A percentile compares a stretch with the other conserved stretches of the same genome.
Evolutionary conservation across 139 green algal species (phyloP).

Genomic region (Picochlorum sp.): DNA sequence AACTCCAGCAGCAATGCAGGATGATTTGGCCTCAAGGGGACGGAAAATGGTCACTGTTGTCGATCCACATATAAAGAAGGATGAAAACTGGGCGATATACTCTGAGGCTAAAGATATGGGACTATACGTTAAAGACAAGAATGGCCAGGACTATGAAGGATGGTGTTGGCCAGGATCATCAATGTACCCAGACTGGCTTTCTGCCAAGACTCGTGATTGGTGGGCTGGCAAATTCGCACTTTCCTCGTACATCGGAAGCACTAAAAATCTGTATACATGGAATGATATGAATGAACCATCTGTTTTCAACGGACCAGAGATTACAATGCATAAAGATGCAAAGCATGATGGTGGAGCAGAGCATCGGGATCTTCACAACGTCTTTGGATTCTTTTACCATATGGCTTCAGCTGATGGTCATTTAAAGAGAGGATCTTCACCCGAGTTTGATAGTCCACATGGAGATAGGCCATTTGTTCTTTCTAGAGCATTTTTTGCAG

Average conservation of each 20-base stretch:
- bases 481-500: slow-evolving; percentile 86
- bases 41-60: slow-evolving; percentile 96
- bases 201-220: slow-evolving; percentile 74
- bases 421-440: slow-evolving; percentile 26
- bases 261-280: slow-evolving; percentile 92
- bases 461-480: slow-evolving; percentile 96
- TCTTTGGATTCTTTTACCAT: slow-evolving; percentile 91
- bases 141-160: slow-evolving; percentile 84
- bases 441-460: neutral
- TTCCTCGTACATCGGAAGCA: slow-evolving; percentile 74
- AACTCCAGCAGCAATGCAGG: slow-evolving; percentile 57
- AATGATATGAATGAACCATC: slow-evolving; percentile 99
- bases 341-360: slow-evolving; percentile 75
- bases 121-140: slow-evolving; percentile 79
- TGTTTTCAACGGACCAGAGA: slow-evolving; percentile 98
- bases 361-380: slow-evolving; percentile 94
- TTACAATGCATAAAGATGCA: slow-evolving; percentile 90
- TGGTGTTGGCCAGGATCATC: slow-evolving; percentile 94
- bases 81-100: slow-evolving; percentile 74
- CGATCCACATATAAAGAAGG: slow-evolving; percentile 95
- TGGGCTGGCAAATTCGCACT: slow-evolving; percentile 81
- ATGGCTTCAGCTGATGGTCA: slow-evolving; percentile 49
- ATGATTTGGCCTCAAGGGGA: slow-evolving; percentile 54
- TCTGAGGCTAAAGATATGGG: slow-evolving; percentile 62
- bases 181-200: slow-evolving; percentile 87